Evolutionary conservation across 306 rosid species (phyloP), one percentile per base, ranked within the genome.

Genomic region (Hippophae rhamnoides): DNA sequence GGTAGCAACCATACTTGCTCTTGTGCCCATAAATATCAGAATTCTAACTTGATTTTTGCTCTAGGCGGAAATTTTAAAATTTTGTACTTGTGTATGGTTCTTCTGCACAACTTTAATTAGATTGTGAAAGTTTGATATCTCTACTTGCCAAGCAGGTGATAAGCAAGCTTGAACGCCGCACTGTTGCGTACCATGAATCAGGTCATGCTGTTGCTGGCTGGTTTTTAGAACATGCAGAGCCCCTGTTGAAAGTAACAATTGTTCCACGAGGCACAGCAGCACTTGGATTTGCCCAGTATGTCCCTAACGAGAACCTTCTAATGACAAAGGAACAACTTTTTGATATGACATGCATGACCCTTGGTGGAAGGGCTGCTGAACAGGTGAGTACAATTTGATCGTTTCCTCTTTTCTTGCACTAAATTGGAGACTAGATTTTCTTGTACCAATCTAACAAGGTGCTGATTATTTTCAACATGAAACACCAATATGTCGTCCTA

Each of bases 251-350:
- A 75, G 98, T 92, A 54, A 81, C 96, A 44, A 92, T 92, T 51
- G 96, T 92, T 71, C 98, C 98, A 55, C 95, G 98, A 6, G 98
- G 98, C 58, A 83, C 98, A 3, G 95, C 96, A 8, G 96, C 96
- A 13, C 94, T 92, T 56, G 98, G 98, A 60, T 92, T 92, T 69
- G 95, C 98, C 27, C 98, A 92, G 64, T 92, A 92, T 68, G 88
- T 92, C 70, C 98, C 93, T 3, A 87, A 71, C 43, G 98, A 92
- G 76, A 87, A 92, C 74, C 95, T 92, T 69, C 93, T 87, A 57
- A 80, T 80, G 95, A 87, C 98, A 56, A 83, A 92, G 80, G 96
- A 92, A 65, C 98, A 92, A 71, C 96, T 92, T 54, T 87, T 92
- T 10, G 98, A 92, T 62, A 67, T 83, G 87, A 87, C 96, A 40